Percentiles rank a stretch among this genome's conserved stretches.
Evolutionary conservation across 169 alveolate genomes (phyloP).

Genomic region (Babesia gibsoni): DNA sequence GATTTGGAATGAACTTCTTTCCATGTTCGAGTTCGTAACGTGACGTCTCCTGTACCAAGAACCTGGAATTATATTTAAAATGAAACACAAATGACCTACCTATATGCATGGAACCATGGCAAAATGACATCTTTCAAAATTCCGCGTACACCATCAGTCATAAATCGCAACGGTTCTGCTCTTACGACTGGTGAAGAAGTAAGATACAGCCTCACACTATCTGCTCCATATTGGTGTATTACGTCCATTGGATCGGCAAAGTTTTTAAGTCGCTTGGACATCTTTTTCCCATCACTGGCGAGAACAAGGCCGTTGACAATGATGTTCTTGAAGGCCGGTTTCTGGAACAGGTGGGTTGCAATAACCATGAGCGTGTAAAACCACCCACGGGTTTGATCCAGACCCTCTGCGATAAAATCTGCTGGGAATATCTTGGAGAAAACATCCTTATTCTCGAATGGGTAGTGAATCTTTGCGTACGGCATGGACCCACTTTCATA

Average conservation of each 20-base stretch:
- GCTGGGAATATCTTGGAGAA: constrained; percentile 95
- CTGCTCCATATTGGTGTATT: constrained; percentile 91
- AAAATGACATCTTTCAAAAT: constrained; percentile 93
- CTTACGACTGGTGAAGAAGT: constrained; percentile 95
- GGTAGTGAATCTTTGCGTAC: constrained; percentile 95
- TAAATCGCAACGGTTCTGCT: constrained; percentile 93
- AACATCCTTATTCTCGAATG: constrained; percentile 90
- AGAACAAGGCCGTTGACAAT: constrained; percentile 94
- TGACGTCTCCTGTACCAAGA: constrained; percentile 91
- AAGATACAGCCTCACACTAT: constrained; percentile 92
- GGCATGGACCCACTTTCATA: constrained; percentile 99
- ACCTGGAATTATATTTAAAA: constrained; percentile 67
- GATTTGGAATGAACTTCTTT: constrained; percentile 79
- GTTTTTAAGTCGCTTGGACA: constrained; percentile 96
- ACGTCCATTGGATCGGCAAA: constrained; percentile 94
- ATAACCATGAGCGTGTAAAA: constrained; percentile 92
- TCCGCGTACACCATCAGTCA: constrained; percentile 90
- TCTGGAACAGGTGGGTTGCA: constrained; percentile 88
- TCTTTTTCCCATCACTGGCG: constrained; percentile 96
- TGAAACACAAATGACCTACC: constrained; percentile 34
- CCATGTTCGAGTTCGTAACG: constrained; percentile 85
- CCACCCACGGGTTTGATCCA: constrained; percentile 99
- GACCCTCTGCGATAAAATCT: constrained; percentile 99
- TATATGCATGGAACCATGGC: constrained; percentile 97
- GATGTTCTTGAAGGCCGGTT: constrained; percentile 92